Conservation (phyloP, 305 asterid genomes). For the Rubia balearica region DNA sequence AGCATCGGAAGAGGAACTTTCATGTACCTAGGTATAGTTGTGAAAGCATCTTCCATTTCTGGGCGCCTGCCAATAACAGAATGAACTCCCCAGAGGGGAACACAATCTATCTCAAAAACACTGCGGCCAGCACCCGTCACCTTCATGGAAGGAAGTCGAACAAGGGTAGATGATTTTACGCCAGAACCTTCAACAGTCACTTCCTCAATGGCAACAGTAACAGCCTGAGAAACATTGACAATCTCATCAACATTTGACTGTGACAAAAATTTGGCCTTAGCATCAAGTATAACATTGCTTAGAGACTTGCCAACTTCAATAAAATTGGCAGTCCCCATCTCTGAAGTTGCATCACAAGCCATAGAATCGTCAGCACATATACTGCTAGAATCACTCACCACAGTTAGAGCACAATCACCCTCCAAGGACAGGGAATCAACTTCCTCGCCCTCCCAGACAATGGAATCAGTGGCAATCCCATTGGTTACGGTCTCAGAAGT, state of each 20-base stretch:
- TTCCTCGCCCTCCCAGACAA: conserved; percentile 56
- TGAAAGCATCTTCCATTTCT: conserved; percentile 87
- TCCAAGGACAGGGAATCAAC: conserved; percentile 64
- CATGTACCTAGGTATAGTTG: conserved; percentile 60
- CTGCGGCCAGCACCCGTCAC: conserved; percentile 44
- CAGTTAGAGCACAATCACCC: conserved; percentile 67
- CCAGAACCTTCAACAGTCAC: conserved; percentile 26
- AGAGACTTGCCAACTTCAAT: conserved; percentile 33
- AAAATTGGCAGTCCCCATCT: conserved; percentile 27
- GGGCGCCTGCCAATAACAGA: conserved; percentile 87
- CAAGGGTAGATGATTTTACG: conserved; percentile 30
- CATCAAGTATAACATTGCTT: conserved; percentile 31
- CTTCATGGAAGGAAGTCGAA: conserved; percentile 30
- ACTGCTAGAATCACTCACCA: conserved; percentile 82
- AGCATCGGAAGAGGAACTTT: conserved; percentile 60
- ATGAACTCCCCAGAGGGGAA: conserved; percentile 81
- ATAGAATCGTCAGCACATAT: conserved; percentile 64
- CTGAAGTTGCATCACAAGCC: conserved; percentile 32
- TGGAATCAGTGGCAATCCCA: conserved; percentile 38
- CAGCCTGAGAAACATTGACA: conserved; percentile 24
- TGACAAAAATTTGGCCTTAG: conserved; percentile 25
- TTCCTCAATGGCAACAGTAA: conserved; percentile 13
- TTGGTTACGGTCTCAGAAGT: conserved; percentile 47
- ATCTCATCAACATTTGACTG: conserved; percentile 23
- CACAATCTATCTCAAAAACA: conserved; percentile 74